phyloP scores from a whole-genome alignment of 176 grass and related monocot species.

The Raddia distichophylla region DNA sequence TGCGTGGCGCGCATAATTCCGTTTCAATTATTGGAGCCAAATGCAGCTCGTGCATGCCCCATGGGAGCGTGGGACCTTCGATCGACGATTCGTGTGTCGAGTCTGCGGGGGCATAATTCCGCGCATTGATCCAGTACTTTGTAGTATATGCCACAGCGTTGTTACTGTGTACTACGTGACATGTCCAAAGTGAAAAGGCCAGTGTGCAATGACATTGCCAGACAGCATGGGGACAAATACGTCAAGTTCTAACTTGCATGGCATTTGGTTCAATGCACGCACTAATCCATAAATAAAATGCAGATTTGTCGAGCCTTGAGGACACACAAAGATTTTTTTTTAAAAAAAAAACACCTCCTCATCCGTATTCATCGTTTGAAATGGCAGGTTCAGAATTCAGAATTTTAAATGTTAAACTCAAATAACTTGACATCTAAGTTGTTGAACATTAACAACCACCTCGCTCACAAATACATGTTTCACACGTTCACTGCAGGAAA shows the following conservation, averaged over 20 bases:
- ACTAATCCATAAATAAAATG: neutral
- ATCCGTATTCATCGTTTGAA: too few relatives aligned
- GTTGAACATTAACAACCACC: too few relatives aligned
- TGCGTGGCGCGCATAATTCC: neutral
- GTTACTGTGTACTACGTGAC: neutral
- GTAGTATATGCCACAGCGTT: neutral
- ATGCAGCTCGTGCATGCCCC: neutral
- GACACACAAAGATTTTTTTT: too few relatives aligned
- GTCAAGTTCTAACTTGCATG: neutral
- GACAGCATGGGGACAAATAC: neutral
- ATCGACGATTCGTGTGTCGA: neutral
- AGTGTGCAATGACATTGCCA: neutral
- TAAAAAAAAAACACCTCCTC: too few relatives aligned
- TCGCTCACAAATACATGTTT: too few relatives aligned
- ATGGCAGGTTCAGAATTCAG: too few relatives aligned
- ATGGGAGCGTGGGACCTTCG: neutral
- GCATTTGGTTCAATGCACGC: neutral
- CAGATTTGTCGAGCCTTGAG: neutral
- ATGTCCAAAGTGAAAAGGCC: neutral
- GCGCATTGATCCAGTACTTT: neutral
- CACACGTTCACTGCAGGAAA: too few relatives aligned
- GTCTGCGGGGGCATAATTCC: constrained; percentile 1
- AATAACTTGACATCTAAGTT: too few relatives aligned
- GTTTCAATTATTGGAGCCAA: constrained; percentile 28
- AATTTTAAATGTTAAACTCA: too few relatives aligned